A percentile compares a stretch with the other conserved stretches of the same genome.
Conservation (phyloP, 495 filamentous ascomycete species). For the Rostrohypoxylon terebratum region DNA sequence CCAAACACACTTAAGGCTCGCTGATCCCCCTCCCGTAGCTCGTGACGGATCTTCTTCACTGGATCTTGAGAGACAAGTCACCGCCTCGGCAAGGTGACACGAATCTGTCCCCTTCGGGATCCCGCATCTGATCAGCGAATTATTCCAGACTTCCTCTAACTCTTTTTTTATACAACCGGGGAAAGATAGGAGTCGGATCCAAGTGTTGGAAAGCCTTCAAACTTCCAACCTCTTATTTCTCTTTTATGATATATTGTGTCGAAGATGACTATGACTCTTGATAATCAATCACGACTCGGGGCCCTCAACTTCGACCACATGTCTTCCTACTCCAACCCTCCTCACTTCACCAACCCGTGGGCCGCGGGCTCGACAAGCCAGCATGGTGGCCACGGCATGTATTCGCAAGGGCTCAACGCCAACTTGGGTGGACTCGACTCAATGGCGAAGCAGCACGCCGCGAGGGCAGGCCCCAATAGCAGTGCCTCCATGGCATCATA, state of each 20-base stretch:
- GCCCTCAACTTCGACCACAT: constrained; percentile 83
- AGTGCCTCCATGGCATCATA: constrained; percentile 79
- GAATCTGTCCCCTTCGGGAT: constrained; percentile 59
- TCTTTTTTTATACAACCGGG: constrained; percentile 37
- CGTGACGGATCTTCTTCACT: constrained; percentile 58
- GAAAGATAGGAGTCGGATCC: constrained; percentile 28
- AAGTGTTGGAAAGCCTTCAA: constrained; percentile 50
- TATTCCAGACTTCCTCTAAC: constrained; percentile 47
- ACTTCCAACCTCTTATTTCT: constrained; percentile 39
- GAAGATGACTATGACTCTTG: constrained; percentile 88
- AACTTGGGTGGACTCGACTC: constrained; percentile 61
- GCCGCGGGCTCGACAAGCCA: constrained; percentile 69
- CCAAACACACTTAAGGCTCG: constrained; percentile 77
- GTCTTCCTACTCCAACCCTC: constrained; percentile 69
- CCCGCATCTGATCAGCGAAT: constrained; percentile 65
- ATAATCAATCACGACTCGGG: constrained; percentile 86
- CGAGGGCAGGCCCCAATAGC: constrained; percentile 67
- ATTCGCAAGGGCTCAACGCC: constrained; percentile 64
- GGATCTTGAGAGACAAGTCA: constrained; percentile 51
- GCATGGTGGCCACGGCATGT: constrained; percentile 65
- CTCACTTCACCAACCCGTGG: constrained; percentile 97
- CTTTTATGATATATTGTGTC: constrained; percentile 42
- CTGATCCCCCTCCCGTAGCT: constrained; percentile 74
- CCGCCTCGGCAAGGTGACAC: constrained; percentile 52
- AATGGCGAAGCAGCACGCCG: constrained; percentile 60